Evolutionary conservation across 2,329 filamentous ascomycete genomes (phyloP), one percentile per base, ranked within the genome.

Genomic region (Fragosphaeria purpurea): DNA sequence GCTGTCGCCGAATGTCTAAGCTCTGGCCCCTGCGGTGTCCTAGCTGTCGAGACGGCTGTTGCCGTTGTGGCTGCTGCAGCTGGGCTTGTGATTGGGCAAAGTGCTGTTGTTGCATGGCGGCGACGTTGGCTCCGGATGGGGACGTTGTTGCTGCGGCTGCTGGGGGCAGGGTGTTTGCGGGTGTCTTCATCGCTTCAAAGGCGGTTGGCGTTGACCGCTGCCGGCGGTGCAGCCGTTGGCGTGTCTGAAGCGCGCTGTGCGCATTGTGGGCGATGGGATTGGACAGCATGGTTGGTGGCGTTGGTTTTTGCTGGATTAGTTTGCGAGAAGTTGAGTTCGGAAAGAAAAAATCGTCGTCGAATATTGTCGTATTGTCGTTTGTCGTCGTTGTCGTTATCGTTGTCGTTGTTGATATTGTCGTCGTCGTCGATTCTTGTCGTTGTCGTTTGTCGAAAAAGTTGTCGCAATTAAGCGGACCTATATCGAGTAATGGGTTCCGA

Each of bases 161-260:
- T 22, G 22, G 76, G 63, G 83, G 79, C 71, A 86, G 75, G 70
- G 75, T 78, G 50, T 33, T 47, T 4, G 43, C 40, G 53, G 70
- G 71, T 70, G 82, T 80, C 77, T 82, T 85, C 65, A 80, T 78
- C 62, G 81, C 80, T 67, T 91, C 86, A 70, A 87, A 86, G 66
- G 78, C 79, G 68, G 78, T 80, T 57, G 87, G 86, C 64, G 86
- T 91, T 63, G 89, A 95, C 63, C 87, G 84, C 74, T 95, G 88
- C 72, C 89, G 85, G 68, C 87, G 80, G 72, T 95, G 88, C 70
- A 81, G 77, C 71, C 80, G 80, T 67, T 83, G 80, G 68, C 82
- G 82, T 69, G 78, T 77, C 67, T 87, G 83, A 74, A 88, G 80
- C 48, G 56, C 56, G 45, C 55, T 56, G 54, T 38, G 50, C 47